A percentile compares a stretch with the other conserved stretches of the same genome.
Evolutionary conservation across 257 asterid species (phyloP).

Genomic region (Gentiana dahurica): DNA sequence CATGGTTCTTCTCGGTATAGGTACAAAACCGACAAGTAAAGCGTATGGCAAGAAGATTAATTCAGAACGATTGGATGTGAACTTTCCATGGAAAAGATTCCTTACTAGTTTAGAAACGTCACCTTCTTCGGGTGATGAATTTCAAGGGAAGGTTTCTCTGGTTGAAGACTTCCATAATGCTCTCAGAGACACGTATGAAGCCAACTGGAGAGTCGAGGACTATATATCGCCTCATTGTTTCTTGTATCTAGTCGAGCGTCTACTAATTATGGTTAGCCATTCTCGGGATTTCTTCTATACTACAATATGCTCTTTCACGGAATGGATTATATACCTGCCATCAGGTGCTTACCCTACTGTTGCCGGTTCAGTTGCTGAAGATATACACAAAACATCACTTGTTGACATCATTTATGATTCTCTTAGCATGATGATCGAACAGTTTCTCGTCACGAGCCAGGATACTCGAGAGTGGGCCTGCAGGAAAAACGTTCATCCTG

Average conservation of each 20-base stretch:
- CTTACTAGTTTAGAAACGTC: conserved; percentile 7
- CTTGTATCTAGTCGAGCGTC: conserved; percentile 48
- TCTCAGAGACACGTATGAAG: conserved; percentile 24
- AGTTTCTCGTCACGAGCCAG: conserved; percentile 5
- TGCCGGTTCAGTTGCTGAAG: conserved; percentile 1
- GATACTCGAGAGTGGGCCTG: conserved; percentile 27
- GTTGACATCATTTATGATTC: conserved; percentile 8
- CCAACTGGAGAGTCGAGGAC: conserved; percentile 22
- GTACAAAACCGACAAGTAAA: conserved; percentile 12
- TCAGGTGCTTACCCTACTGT: conserved; percentile 11
- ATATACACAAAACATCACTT: not conserved
- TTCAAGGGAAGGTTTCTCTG: not conserved
- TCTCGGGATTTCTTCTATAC: conserved; percentile 26
- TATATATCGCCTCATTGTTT: conserved; percentile 49
- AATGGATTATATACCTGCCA: conserved; percentile 20
- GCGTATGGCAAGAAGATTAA: conserved; percentile 3
- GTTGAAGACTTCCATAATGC: conserved; percentile 19
- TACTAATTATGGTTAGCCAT: conserved; percentile 29
- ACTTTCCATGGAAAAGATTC: conserved; percentile 33
- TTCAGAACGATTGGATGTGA: not conserved
- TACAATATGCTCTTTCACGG: conserved; percentile 36
- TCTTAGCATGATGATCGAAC: conserved; percentile 1
- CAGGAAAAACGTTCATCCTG: conserved; percentile 3
- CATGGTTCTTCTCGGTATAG: conserved; percentile 33
- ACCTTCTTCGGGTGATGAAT: not conserved